Conservation (phyloP, 75 land plant species). For the Sequoiadendron giganteum region DNA sequence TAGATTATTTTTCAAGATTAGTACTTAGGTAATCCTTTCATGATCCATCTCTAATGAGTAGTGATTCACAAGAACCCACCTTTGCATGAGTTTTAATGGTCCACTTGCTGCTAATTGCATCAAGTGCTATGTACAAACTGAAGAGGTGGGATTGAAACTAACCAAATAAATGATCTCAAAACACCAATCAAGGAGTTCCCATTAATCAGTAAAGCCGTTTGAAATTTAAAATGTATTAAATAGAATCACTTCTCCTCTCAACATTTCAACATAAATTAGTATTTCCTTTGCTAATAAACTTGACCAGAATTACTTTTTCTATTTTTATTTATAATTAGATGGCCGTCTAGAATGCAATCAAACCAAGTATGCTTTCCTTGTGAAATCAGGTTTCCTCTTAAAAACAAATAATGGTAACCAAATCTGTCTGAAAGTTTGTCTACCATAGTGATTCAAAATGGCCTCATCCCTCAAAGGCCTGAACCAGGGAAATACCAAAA, state of each 20-base stretch:
- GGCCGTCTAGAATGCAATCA: background rate
- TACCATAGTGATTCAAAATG: background rate
- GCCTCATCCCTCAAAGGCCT: background rate
- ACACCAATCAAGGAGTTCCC: background rate
- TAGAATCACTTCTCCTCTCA: background rate
- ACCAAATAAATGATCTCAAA: background rate
- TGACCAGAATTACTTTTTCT: background rate
- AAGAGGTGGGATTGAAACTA: background rate
- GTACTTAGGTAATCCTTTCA: too few relatives aligned
- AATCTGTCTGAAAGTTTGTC: background rate
- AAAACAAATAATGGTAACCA: too few relatives aligned
- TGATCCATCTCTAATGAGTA: background rate
- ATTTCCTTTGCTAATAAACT: too few relatives aligned
- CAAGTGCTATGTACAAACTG: background rate
- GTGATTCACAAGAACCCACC: background rate
- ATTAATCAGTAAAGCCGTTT: background rate
- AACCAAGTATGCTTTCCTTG: background rate
- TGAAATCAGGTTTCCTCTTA: background rate
- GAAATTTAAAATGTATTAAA: too few relatives aligned
- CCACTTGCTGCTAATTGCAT: background rate
- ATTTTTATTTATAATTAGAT: too few relatives aligned
- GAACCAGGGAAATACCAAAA: background rate
- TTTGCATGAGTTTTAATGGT: background rate
- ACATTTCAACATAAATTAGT: background rate
- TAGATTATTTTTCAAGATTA: background rate